These are phyloP conservation scores for Epichloe bromicola DNA, from an alignment of 2,329 filamentous ascomycete species.

Conservation along the genomic window DNA sequence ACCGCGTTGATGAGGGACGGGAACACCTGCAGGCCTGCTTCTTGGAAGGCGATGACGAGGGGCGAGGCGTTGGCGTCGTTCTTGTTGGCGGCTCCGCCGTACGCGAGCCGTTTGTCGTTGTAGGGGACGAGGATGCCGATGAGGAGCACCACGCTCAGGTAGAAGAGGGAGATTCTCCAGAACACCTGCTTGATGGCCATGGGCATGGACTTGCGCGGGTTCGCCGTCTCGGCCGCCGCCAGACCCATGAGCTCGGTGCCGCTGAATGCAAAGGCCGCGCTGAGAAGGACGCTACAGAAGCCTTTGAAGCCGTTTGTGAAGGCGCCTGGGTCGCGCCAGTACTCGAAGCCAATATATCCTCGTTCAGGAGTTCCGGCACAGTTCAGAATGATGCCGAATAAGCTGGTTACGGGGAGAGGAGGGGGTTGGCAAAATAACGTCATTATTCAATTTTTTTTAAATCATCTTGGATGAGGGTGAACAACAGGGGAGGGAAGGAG, in stretches of 20 bases:
- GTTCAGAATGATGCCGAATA: constrained; percentile 13
- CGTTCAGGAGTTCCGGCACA: constrained; percentile 9
- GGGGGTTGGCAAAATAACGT: neutral
- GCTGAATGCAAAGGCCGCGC: constrained; percentile 10
- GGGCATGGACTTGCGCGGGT: constrained; percentile 13
- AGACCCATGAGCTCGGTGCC: constrained; percentile 14
- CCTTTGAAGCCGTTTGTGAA: constrained; percentile 14
- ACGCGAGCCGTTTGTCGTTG: constrained; percentile 9
- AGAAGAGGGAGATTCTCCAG: constrained; percentile 13
- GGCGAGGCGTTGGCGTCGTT: constrained; percentile 5
- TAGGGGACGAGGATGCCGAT: constrained; percentile 12
- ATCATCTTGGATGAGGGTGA: no score
- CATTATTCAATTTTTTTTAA: no score
- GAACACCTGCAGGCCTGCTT: constrained; percentile 5
- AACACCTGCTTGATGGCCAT: constrained; percentile 14
- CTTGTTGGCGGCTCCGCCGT: neutral
- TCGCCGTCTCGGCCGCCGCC: constrained; percentile 12
- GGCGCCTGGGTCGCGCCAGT: constrained; percentile 12
- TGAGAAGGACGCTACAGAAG: constrained; percentile 11
- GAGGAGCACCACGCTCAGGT: constrained; percentile 11
- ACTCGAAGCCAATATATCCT: constrained; percentile 11
- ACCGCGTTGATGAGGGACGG: constrained; percentile 36
- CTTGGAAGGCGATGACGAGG: constrained; percentile 7
- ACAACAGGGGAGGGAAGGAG: no score
- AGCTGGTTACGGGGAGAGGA: neutral